These are phyloP conservation scores for Geosmithia flava DNA, from an alignment of 2,329 filamentous ascomycete species.

Conservation along the genomic window DNA sequence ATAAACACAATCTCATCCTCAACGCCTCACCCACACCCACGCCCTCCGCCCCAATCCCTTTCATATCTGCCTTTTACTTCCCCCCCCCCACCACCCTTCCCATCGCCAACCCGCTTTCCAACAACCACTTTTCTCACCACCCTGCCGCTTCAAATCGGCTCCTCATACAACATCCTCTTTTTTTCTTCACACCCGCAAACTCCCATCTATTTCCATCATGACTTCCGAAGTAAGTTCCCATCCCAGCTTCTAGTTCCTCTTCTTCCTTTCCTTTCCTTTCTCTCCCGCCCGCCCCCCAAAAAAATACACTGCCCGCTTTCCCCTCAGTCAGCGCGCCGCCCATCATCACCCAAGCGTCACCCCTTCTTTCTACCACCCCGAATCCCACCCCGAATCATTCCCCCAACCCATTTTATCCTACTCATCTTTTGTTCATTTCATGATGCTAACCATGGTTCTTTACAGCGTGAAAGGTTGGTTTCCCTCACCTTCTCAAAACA, in stretches of 20 bases:
- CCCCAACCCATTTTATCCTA: background rate
- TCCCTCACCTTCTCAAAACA: background rate
- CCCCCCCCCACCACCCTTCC: conserved; percentile 1
- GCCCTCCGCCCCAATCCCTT: conserved; percentile 3
- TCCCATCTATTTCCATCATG: conserved; percentile 17
- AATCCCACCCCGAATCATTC: background rate
- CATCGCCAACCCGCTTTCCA: conserved; percentile 1
- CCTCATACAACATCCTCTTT: background rate
- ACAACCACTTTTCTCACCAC: background rate
- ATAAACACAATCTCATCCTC: conserved; percentile 4
- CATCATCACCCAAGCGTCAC: background rate
- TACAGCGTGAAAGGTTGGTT: conserved; percentile 58
- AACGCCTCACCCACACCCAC: conserved; percentile 5
- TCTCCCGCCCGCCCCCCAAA: conserved; percentile 3
- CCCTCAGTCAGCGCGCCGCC: conserved; percentile 3
- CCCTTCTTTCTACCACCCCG: background rate
- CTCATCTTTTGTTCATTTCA: conserved; percentile 1
- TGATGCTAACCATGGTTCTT: conserved; percentile 21
- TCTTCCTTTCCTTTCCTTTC: background rate
- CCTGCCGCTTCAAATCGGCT: background rate
- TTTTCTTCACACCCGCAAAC: background rate
- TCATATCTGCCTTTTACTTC: conserved; percentile 1
- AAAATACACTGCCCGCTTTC: conserved; percentile 2
- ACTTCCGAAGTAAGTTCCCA: conserved; percentile 46
- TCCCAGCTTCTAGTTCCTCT: no score